These are phyloP conservation scores for Didymella sp. DNA, from an alignment of 2,329 filamentous ascomycete species.

Conservation along the genomic window DNA sequence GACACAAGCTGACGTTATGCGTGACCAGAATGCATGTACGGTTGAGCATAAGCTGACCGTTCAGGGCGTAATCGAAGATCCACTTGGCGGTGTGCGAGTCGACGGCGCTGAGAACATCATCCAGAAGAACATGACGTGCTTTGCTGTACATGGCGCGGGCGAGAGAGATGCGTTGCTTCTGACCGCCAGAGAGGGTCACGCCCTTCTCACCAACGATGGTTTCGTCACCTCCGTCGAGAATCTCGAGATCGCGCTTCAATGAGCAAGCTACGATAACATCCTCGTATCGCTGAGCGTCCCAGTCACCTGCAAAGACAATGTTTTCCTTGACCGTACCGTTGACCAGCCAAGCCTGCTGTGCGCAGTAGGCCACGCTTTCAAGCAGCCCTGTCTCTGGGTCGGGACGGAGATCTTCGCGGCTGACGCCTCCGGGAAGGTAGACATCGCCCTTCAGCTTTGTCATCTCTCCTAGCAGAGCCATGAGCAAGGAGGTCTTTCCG, in stretches of 20 bases:
- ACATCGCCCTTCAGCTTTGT: constrained; percentile 80
- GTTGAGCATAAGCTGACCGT: constrained; percentile 84
- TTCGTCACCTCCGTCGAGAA: constrained; percentile 89
- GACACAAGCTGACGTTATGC: constrained; percentile 89
- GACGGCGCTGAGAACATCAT: constrained; percentile 95
- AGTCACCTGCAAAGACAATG: constrained; percentile 85
- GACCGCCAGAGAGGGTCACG: constrained; percentile 93
- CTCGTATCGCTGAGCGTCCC: constrained; percentile 81
- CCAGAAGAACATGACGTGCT: constrained; percentile 86
- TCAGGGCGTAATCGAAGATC: constrained; percentile 94
- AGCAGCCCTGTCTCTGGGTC: constrained; percentile 86
- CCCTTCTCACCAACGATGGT: constrained; percentile 97
- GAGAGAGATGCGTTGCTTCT: constrained; percentile 96
- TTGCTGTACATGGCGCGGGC: constrained; percentile 98
- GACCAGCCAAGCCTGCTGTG: constrained; percentile 95
- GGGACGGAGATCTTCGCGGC: constrained; percentile 81
- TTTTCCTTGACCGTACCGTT: constrained; percentile 97
- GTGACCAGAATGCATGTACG: constrained; percentile 95
- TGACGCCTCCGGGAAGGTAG: constrained; percentile 82
- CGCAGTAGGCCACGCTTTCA: constrained; percentile 94
- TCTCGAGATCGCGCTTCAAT: constrained; percentile 87
- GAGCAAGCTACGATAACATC: constrained; percentile 91
- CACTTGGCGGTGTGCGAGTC: constrained; percentile 98
- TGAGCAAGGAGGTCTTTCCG: constrained; percentile 93
- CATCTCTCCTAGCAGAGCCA: constrained; percentile 98